Conservation (phyloP, 345 rosid genomes). For the Linum trigynum region DNA sequence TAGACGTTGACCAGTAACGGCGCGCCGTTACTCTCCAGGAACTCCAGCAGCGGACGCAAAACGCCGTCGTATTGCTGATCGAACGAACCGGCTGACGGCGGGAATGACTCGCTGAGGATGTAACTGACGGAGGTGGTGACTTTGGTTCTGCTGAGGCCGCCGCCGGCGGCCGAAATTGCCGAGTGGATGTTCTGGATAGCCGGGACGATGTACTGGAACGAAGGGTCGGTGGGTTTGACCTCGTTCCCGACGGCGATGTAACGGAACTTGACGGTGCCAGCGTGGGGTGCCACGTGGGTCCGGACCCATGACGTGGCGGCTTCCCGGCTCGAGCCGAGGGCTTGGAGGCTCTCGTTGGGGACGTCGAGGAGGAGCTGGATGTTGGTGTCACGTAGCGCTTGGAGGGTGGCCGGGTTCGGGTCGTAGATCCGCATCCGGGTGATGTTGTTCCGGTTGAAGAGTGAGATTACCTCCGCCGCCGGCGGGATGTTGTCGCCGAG, state of each 20-base stretch:
- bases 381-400: constrained; percentile 39
- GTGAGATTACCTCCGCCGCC: constrained; percentile 32
- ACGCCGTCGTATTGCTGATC: background rate
- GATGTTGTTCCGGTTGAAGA: constrained; percentile 29
- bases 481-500: constrained; percentile 43
- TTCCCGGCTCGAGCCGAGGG: constrained; percentile 9
- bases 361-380: constrained; percentile 43
- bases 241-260: constrained; percentile 13
- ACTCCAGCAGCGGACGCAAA: background rate
- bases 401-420: constrained; percentile 27
- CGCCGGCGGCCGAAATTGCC: background rate
- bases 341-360: constrained; percentile 17
- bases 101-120: constrained; percentile 5
- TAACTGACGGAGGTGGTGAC: constrained; percentile 1
- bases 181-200: constrained; percentile 7
- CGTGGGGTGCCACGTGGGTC: constrained; percentile 4
- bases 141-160: background rate
- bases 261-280: background rate
- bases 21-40: background rate
- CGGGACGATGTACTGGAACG: background rate
- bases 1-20: constrained; percentile 18
- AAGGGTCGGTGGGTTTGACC: background rate
- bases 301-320: constrained; percentile 9
- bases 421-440: constrained; percentile 3
- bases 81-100: constrained; percentile 14